Evolutionary conservation across 169 alveolate species (phyloP).

Genomic region (Eimeria acervulina): DNA sequence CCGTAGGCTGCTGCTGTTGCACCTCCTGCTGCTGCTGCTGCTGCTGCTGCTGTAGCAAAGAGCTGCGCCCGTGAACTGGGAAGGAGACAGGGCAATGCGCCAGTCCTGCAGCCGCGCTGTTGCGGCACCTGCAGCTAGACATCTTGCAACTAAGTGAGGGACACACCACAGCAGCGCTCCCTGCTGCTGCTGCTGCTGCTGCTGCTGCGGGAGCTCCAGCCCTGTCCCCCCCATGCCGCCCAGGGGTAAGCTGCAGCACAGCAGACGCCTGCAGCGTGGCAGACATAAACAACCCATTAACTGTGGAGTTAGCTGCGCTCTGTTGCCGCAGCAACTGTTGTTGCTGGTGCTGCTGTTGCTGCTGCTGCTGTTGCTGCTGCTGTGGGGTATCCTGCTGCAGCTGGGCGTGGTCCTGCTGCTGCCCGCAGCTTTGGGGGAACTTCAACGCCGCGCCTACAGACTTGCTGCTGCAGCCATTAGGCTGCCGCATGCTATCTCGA

Average conservation of each 20-base stretch:
- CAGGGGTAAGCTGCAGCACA: constrained; percentile 61
- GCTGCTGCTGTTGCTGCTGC: constrained; percentile 37
- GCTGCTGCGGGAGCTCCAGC: neutral
- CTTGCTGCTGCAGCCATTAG: constrained; percentile 18
- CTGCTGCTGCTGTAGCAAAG: constrained; percentile 46
- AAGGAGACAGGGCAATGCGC: neutral
- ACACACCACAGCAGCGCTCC: neutral
- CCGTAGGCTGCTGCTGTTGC: neutral
- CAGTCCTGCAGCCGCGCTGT: neutral
- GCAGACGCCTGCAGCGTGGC: constrained; percentile 66
- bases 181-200: constrained; percentile 43
- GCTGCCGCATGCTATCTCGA: neutral
- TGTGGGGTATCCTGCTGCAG: neutral
- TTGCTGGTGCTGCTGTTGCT: neutral
- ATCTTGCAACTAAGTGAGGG: neutral
- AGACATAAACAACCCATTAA: constrained; percentile 2
- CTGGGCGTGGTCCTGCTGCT: constrained; percentile 39
- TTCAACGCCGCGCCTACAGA: neutral
- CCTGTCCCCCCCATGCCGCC: neutral
- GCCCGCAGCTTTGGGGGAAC: neutral
- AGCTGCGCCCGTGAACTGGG: neutral
- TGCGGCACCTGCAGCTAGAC: constrained; percentile 55
- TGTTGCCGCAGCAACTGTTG: neutral
- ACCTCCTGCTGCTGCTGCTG: neutral
- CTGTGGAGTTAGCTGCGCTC: constrained; percentile 17